Conservation (phyloP, 1,284 basidiomycete genomes). For the Cutaneotrichosporon sp. region DNA sequence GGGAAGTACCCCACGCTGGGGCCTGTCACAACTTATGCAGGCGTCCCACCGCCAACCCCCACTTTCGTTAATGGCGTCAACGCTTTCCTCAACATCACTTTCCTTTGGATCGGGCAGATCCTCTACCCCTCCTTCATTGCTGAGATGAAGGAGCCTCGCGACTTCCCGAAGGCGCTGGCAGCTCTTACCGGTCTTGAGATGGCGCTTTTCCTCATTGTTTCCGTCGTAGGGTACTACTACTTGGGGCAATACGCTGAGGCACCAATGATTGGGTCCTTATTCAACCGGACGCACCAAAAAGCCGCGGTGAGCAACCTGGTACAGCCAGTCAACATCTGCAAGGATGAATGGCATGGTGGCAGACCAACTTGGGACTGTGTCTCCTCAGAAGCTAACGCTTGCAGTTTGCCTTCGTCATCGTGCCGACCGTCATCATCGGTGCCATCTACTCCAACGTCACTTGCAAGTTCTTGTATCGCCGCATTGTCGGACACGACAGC, state of each 20-base stretch:
- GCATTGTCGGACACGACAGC: slow-evolving; percentile 48
- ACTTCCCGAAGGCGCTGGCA: slow-evolving; percentile 58
- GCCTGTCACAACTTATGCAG: slow-evolving; percentile 30
- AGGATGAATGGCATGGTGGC: no score
- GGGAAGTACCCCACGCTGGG: slow-evolving; percentile 33
- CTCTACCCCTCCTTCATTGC: slow-evolving; percentile 52
- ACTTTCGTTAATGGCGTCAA: slow-evolving; percentile 56
- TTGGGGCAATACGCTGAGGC: slow-evolving; percentile 44
- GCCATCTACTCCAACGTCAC: slow-evolving; percentile 46
- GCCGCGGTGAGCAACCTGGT: no score
- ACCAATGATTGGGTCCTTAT: slow-evolving; percentile 44
- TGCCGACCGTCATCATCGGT: slow-evolving; percentile 42
- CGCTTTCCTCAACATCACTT: slow-evolving; percentile 52
- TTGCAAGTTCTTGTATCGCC: slow-evolving; percentile 43
- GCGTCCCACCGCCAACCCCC: slow-evolving; percentile 49
- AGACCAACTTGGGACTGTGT: no score
- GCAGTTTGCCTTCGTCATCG: slow-evolving; percentile 41
- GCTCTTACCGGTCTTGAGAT: slow-evolving; percentile 56
- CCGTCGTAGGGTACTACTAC: slow-evolving; percentile 58
- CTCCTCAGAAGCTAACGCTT: no score
- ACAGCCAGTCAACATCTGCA: no score
- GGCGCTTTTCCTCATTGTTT: slow-evolving; percentile 58
- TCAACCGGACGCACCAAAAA: slow-evolving; percentile 53
- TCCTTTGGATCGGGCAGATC: slow-evolving; percentile 61
- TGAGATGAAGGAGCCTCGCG: slow-evolving; percentile 50